These are phyloP conservation scores for Plenodomus tracheiphilus DNA, from an alignment of 2,329 filamentous ascomycete genomes.

Conservation along the genomic window DNA sequence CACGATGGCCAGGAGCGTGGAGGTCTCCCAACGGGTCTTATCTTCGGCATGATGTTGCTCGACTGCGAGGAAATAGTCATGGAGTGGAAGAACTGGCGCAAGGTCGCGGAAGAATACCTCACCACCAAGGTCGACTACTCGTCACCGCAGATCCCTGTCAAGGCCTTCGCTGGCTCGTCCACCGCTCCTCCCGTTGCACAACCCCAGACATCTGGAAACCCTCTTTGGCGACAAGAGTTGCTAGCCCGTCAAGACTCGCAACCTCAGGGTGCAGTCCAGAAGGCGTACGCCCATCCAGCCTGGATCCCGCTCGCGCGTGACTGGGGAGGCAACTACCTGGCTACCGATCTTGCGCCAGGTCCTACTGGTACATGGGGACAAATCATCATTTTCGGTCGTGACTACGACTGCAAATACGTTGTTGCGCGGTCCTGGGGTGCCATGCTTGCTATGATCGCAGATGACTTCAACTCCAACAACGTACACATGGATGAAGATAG, in stretches of 20 bases:
- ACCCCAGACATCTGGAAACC: conserved; percentile 57
- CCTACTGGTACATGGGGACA: conserved; percentile 93
- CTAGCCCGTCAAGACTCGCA: conserved; percentile 84
- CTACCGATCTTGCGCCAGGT: conserved; percentile 88
- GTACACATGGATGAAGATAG: conserved; percentile 92
- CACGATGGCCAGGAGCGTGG: conserved; percentile 98
- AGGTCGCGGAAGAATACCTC: conserved; percentile 88
- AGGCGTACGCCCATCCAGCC: conserved; percentile 86
- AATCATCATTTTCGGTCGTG: conserved; percentile 92
- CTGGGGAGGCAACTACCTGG: conserved; percentile 98
- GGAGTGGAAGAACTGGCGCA: conserved; percentile 96
- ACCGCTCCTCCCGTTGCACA: conserved; percentile 68
- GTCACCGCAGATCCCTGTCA: conserved; percentile 68
- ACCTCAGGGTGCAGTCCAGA: conserved; percentile 83
- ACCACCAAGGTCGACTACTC: conserved; percentile 58
- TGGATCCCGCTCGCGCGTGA: conserved; percentile 97
- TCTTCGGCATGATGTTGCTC: conserved; percentile 92
- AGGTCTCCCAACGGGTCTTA: conserved; percentile 84
- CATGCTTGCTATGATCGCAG: conserved; percentile 83
- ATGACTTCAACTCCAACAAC: conserved; percentile 90
- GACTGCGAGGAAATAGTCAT: conserved; percentile 98
- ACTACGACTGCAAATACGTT: conserved; percentile 99
- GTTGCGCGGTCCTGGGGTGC: conserved; percentile 88
- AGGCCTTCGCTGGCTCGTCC: conserved; percentile 70
- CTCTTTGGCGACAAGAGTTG: conserved; percentile 83